Evolutionary conservation across 768 basidiomycete genomes (phyloP).

Genomic region (Scleroderma citrinum): DNA sequence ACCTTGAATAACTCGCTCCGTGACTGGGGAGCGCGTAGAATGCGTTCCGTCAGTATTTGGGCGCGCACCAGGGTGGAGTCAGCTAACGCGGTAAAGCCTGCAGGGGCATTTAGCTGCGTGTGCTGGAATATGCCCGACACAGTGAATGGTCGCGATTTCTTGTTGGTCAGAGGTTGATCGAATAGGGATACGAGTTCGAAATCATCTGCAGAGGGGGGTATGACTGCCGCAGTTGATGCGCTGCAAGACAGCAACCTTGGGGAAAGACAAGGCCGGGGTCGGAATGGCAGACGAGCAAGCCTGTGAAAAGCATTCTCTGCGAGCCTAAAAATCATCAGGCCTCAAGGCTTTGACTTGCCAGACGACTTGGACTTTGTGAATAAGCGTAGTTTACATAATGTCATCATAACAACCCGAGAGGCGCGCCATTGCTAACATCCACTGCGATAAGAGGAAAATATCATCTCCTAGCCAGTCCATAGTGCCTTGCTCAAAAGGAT

Average conservation of each 20-base stretch:
- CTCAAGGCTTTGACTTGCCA: not conserved
- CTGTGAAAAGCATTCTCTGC: slow-evolving; percentile 38
- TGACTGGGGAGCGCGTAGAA: slow-evolving; percentile 67
- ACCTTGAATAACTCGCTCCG: slow-evolving; percentile 73
- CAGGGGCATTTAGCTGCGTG: slow-evolving; percentile 60
- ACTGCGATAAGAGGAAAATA: too few species aligned
- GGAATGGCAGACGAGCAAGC: slow-evolving; percentile 29
- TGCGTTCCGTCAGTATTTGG: slow-evolving; percentile 76
- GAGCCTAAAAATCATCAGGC: slow-evolving; percentile 31
- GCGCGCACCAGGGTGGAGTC: slow-evolving; percentile 78
- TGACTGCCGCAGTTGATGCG: slow-evolving; percentile 38
- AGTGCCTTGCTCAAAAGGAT: too few species aligned
- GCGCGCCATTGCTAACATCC: not conserved
- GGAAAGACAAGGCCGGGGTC: slow-evolving; percentile 39
- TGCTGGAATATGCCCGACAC: slow-evolving; percentile 85
- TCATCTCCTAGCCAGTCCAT: too few species aligned
- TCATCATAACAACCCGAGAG: too few species aligned
- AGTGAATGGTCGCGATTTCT: slow-evolving; percentile 37
- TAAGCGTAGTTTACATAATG: too few species aligned
- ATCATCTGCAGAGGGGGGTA: slow-evolving; percentile 63
- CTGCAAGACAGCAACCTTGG: slow-evolving; percentile 18
- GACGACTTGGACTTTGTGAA: too few species aligned
- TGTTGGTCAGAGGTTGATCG: slow-evolving; percentile 49
- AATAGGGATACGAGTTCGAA: slow-evolving; percentile 61
- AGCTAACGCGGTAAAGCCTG: slow-evolving; percentile 65